Conservation (phyloP, 768 basidiomycete species). For the Hypholoma sublateritium region DNA sequence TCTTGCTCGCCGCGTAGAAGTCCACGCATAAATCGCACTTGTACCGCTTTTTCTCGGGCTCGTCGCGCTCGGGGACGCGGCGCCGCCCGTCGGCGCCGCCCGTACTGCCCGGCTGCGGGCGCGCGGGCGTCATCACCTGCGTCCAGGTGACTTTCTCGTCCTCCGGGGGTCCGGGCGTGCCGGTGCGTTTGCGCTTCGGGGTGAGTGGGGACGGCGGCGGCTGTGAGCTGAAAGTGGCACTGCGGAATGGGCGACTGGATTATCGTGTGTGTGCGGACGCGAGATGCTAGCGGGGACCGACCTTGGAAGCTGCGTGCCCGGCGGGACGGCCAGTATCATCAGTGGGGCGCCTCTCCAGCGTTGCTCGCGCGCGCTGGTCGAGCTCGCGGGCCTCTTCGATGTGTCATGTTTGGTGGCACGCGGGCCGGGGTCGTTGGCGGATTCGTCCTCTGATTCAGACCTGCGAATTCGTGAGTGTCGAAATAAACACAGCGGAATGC, state of each 20-base stretch:
- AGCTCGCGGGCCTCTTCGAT: neutral
- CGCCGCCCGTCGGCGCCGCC: neutral
- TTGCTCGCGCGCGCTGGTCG: neutral
- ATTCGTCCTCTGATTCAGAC: neutral
- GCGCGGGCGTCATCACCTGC: neutral
- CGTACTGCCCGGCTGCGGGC: neutral
- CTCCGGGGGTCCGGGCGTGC: neutral
- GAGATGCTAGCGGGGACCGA: no score
- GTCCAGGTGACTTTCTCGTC: neutral
- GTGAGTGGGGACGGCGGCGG: no score
- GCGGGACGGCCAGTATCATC: no score
- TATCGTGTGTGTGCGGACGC: no score
- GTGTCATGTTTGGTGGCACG: neutral
- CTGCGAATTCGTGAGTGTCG: neutral
- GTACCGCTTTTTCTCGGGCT: neutral
- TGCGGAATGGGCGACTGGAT: no score
- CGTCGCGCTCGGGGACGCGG: no score
- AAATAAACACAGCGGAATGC: neutral
- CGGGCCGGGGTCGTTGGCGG: neutral
- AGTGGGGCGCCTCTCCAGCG: no score
- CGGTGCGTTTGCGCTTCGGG: no score
- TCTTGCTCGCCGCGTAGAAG: neutral
- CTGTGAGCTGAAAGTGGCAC: no score
- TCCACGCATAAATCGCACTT: constrained; percentile 2
- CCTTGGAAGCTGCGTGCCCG: no score